phyloP scores from a whole-genome alignment of 2,329 filamentous ascomycete species.

The Piedraia hortae region DNA sequence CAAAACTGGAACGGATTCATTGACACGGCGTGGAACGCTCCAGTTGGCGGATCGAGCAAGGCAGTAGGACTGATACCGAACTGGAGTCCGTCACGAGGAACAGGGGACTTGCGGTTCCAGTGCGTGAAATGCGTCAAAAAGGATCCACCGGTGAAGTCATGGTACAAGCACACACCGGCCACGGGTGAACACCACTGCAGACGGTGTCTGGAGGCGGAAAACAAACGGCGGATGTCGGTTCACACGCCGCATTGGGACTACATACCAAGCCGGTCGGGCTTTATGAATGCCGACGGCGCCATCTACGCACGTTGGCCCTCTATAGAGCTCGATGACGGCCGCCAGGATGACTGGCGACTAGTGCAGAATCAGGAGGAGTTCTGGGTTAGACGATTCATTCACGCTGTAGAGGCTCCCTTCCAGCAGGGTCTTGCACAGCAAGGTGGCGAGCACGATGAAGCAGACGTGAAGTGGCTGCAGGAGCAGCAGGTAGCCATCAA shows the following conservation, averaged over 20 bases:
- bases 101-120: too few species aligned
- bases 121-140: conserved; percentile 1
- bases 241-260: neutral
- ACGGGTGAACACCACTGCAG: conserved; percentile 1
- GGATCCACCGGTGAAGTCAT: neutral
- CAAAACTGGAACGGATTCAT: too few species aligned
- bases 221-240: conserved; percentile 1
- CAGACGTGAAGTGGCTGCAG: conserved; percentile 1
- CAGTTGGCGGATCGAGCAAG: too few species aligned
- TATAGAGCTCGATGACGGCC: conserved; percentile 1
- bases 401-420: conserved; percentile 2
- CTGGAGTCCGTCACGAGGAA: too few species aligned
- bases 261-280: conserved; percentile 1
- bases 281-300: neutral
- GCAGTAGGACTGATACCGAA: too few species aligned
- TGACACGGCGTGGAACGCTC: too few species aligned
- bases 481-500: conserved; percentile 4
- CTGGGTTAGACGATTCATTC: conserved; percentile 3
- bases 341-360: conserved; percentile 2
- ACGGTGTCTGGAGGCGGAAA: conserved; percentile 1
- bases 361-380: conserved; percentile 1
- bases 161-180: neutral
- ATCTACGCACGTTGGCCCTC: conserved; percentile 1
- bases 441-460: conserved; percentile 1
- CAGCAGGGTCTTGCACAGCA: conserved; percentile 1